These are phyloP conservation scores for Leccinum longicurvipes DNA, from an alignment of 768 basidiomycete species.

Conservation along the genomic window DNA sequence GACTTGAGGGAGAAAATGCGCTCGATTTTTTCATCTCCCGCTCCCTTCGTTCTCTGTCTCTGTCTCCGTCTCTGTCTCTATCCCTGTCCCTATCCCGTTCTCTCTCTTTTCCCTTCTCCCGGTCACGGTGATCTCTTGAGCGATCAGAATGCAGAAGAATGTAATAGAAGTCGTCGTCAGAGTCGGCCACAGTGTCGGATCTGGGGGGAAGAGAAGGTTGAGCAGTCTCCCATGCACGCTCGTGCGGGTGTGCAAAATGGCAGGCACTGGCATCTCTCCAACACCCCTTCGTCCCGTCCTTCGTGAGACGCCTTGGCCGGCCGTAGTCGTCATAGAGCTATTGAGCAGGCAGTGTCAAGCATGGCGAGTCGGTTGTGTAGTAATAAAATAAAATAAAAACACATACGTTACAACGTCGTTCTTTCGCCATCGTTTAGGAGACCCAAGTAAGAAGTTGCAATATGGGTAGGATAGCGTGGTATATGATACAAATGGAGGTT, in stretches of 20 bases:
- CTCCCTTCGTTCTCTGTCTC: background rate
- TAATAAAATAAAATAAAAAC: background rate
- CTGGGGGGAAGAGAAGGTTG: conserved; percentile 25
- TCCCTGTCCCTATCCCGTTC: background rate
- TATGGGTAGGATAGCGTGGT: background rate
- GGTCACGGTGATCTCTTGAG: conserved; percentile 4
- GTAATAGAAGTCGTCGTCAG: conserved; percentile 24
- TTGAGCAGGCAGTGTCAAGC: conserved; percentile 3
- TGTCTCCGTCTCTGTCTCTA: background rate
- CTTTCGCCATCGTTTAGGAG: conserved; percentile 14
- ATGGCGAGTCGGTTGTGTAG: background rate
- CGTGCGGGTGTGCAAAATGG: conserved; percentile 31
- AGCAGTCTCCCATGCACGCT: conserved; percentile 33
- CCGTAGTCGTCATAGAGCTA: conserved; percentile 32
- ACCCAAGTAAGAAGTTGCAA: background rate
- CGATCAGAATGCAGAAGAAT: conserved; percentile 9
- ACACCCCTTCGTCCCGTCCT: conserved; percentile 22
- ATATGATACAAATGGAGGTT: conserved; percentile 20
- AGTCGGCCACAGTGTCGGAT: conserved; percentile 17
- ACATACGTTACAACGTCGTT: conserved; percentile 32
- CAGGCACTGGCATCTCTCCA: conserved; percentile 19
- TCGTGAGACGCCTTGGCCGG: conserved; percentile 20
- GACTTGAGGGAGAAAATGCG: conserved; percentile 14
- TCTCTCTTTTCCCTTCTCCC: conserved; percentile 9
- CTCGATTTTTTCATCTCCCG: conserved; percentile 7